Conservation (phyloP, 2,329 filamentous ascomycete genomes). For the Trichoderma pleuroti region DNA sequence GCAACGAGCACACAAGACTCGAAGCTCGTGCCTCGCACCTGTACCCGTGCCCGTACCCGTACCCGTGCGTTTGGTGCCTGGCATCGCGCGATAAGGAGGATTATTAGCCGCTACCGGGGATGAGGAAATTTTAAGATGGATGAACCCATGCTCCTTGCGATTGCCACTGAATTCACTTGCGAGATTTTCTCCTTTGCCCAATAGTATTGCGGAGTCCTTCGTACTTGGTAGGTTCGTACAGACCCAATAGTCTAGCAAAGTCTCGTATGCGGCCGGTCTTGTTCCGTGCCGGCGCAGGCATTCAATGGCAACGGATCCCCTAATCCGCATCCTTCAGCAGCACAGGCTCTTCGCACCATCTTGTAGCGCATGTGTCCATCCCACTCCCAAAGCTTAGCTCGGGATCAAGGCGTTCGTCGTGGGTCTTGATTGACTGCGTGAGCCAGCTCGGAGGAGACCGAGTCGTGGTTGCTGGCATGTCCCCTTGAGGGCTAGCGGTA, state of each 20-base stretch:
- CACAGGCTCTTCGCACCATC: neutral
- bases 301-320: neutral
- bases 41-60: neutral
- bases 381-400: neutral
- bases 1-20: slow-evolving; percentile 5
- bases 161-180: neutral
- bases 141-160: slow-evolving; percentile 7
- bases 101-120: slow-evolving; percentile 7
- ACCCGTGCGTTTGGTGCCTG: neutral
- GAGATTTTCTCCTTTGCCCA: slow-evolving; percentile 6
- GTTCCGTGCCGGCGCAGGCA: neutral
- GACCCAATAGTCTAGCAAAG: neutral
- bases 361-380: neutral
- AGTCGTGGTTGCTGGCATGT: neutral
- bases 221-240: neutral
- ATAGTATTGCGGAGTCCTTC: neutral
- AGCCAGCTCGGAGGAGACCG: neutral
- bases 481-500: neutral
- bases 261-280: slow-evolving; percentile 7
- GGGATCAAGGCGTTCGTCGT: neutral
- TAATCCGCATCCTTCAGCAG: neutral
- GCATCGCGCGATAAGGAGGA: slow-evolving; percentile 13
- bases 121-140: slow-evolving; percentile 2
- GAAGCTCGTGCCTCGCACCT: neutral
- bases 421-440: neutral